Evolutionary conservation across 331 rosid species (phyloP).

Genomic region (Cucumis variabilis): DNA sequence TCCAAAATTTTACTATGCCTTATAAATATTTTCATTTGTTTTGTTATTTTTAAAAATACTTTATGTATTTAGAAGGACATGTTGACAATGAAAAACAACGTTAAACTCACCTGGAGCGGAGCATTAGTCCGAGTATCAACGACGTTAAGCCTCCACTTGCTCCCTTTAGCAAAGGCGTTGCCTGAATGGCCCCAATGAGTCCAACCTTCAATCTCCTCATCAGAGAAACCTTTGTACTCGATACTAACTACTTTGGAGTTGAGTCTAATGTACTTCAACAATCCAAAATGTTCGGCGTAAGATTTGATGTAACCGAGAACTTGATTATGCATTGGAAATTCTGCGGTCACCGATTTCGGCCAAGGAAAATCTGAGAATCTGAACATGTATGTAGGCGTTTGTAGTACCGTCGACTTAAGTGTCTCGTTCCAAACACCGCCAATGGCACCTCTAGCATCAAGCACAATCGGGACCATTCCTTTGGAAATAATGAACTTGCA

Average conservation of each 20-base stretch:
- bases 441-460: slow-evolving; percentile 53
- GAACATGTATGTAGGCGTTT: slow-evolving; percentile 54
- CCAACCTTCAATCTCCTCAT: slow-evolving; percentile 50
- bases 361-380: slow-evolving; percentile 80
- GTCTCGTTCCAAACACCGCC: slow-evolving; percentile 82
- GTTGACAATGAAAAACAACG: no score
- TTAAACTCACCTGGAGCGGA: no score
- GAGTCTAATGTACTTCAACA: slow-evolving; percentile 57
- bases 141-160: slow-evolving; percentile 58
- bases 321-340: slow-evolving; percentile 45
- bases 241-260: slow-evolving; percentile 47
- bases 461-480: slow-evolving; percentile 63
- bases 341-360: slow-evolving; percentile 58
- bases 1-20: no score
- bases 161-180: slow-evolving; percentile 45
- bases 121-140: slow-evolving; percentile 30
- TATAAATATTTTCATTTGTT: no score
- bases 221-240: slow-evolving; percentile 46
- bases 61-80: no score
- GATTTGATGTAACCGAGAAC: slow-evolving; percentile 52
- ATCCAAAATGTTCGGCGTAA: slow-evolving; percentile 62
- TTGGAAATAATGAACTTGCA: slow-evolving; percentile 63
- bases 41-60: no score
- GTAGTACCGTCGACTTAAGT: slow-evolving; percentile 56
- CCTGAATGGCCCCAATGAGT: slow-evolving; percentile 65